Evolutionary conservation across 2,329 filamentous ascomycete species (phyloP).

Genomic region (Scedosporium apiospermum): DNA sequence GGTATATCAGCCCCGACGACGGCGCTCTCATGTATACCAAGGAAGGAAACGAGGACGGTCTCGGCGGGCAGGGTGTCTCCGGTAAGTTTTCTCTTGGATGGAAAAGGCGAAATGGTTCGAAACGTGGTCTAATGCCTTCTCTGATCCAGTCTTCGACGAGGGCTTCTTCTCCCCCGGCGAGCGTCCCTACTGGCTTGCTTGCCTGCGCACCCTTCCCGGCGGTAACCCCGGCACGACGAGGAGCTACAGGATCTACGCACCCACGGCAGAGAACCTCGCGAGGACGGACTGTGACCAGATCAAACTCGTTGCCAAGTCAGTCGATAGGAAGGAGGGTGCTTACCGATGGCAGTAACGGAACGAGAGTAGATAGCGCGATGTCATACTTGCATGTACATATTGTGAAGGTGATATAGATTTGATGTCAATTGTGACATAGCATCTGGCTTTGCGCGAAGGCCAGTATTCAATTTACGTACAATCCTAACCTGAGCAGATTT

Average conservation of each 20-base stretch:
- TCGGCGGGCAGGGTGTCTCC: background rate
- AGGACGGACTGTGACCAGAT: conserved; percentile 1
- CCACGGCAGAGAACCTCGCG: background rate
- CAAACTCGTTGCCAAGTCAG: conserved; percentile 3
- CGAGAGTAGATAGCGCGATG: background rate
- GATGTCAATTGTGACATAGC: too few relatives aligned
- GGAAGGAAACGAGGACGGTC: background rate
- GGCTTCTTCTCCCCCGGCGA: conserved; percentile 2
- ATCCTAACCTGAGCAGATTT: too few relatives aligned
- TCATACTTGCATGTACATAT: background rate
- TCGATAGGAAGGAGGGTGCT: conserved; percentile 1
- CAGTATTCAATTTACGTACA: too few relatives aligned
- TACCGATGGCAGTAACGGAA: conserved; percentile 1
- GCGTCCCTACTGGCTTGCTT: conserved; percentile 7
- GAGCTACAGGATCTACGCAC: conserved; percentile 4
- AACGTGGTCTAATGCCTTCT: background rate
- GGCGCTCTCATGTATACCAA: conserved; percentile 4
- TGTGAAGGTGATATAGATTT: background rate
- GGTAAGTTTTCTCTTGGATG: background rate
- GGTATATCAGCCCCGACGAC: conserved; percentile 2
- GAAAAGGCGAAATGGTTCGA: background rate
- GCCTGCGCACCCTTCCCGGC: conserved; percentile 4
- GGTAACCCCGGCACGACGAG: conserved; percentile 4
- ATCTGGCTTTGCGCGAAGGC: too few relatives aligned
- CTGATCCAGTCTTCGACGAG: background rate